Conservation (phyloP, 208 protist species). For the Leishmania amazonensis region DNA sequence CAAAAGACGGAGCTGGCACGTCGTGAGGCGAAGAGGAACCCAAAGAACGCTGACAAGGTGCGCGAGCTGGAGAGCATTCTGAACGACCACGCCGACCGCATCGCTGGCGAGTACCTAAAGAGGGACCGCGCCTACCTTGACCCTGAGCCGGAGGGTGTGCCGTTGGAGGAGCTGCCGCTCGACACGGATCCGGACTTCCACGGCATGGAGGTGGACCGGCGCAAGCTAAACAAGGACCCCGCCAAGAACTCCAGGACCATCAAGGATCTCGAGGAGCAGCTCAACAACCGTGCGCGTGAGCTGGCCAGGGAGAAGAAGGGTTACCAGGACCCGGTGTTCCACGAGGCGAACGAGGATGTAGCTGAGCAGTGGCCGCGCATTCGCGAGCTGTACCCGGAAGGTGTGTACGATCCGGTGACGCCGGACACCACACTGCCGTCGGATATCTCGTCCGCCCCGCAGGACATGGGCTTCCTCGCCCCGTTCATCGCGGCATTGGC, state of each 20-base stretch:
- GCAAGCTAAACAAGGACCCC: slow-evolving; percentile 43
- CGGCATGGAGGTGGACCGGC: slow-evolving; percentile 60
- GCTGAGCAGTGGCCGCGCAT: slow-evolving; percentile 79
- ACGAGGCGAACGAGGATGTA: slow-evolving; percentile 66
- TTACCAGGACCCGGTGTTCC: slow-evolving; percentile 79
- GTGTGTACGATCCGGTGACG: slow-evolving; percentile 55
- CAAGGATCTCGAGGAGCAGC: slow-evolving; percentile 32
- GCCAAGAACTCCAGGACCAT: slow-evolving; percentile 40
- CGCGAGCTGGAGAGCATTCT: slow-evolving; percentile 56
- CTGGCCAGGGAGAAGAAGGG: slow-evolving; percentile 69
- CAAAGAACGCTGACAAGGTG: slow-evolving; percentile 29
- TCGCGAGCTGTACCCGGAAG: slow-evolving; percentile 78
- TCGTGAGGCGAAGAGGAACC: slow-evolving; percentile 58
- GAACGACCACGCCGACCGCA: slow-evolving; percentile 56
- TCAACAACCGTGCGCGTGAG: slow-evolving; percentile 54
- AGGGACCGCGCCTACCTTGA: slow-evolving; percentile 82
- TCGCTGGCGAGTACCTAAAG: slow-evolving; percentile 67
- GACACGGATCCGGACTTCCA: slow-evolving; percentile 72
- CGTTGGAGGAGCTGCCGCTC: slow-evolving; percentile 60
- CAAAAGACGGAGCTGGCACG: slow-evolving; percentile 50
- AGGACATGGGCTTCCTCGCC: slow-evolving; percentile 65
- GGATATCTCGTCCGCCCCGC: slow-evolving; percentile 59
- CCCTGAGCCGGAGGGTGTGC: slow-evolving; percentile 67
- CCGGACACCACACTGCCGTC: slow-evolving; percentile 54
- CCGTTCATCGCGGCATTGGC: slow-evolving; percentile 78